Evolutionary conservation across 176 grass and related monocot genomes (phyloP).

Genomic region (Musa schizocarpa): DNA sequence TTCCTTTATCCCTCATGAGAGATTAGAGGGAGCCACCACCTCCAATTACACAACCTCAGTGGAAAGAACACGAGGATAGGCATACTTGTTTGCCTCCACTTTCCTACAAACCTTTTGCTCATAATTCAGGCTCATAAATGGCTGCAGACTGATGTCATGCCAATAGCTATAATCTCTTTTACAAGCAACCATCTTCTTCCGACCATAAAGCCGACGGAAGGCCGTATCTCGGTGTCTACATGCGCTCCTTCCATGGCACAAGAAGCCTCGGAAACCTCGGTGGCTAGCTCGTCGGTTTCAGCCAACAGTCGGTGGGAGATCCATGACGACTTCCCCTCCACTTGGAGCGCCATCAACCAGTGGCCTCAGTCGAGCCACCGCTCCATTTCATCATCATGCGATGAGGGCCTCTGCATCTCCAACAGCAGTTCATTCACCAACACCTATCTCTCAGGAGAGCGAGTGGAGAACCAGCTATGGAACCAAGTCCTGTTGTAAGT

Average conservation of each 20-base stretch:
- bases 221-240: no score
- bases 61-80: slow-evolving; percentile 25
- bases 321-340: slow-evolving; percentile 22
- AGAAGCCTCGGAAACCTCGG: slow-evolving; percentile 69
- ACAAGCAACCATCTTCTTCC: background rate
- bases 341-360: slow-evolving; percentile 14
- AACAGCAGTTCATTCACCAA: slow-evolving; percentile 45
- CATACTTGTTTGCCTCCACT: slow-evolving; percentile 22
- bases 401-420: slow-evolving; percentile 33
- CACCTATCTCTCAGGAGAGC: slow-evolving; percentile 21
- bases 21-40: no score
- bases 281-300: slow-evolving; percentile 38
- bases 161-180: background rate
- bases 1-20: no score
- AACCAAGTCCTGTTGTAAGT: slow-evolving; percentile 86
- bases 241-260: slow-evolving; percentile 37
- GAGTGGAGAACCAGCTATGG: slow-evolving; percentile 65
- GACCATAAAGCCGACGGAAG: background rate
- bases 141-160: background rate
- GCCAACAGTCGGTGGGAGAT: slow-evolving; percentile 52
- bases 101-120: slow-evolving; percentile 23
- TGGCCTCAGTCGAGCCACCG: slow-evolving; percentile 27
- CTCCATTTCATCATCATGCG: slow-evolving; percentile 24
- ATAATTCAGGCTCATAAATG: slow-evolving; percentile 30
- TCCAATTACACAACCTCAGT: background rate